A percentile compares a stretch with the other conserved stretches of the same genome.
Conservation (phyloP, 208 protist genomes). For the Leishmania aethiopica region DNA sequence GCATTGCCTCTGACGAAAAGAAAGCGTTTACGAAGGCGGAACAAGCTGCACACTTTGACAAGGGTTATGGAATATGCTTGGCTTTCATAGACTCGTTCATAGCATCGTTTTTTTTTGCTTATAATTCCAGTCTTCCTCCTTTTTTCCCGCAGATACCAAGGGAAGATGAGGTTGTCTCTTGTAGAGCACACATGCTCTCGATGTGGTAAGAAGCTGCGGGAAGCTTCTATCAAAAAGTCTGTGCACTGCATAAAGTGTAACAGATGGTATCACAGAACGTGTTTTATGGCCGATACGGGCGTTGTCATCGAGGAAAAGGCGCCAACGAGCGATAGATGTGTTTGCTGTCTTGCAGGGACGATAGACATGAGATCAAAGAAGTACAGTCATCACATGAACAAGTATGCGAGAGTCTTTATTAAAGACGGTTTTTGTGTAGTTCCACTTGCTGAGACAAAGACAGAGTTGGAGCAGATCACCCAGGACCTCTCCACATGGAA, state of each 20-base stretch:
- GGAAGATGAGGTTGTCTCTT: not conserved
- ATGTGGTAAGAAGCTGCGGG: constrained; percentile 8
- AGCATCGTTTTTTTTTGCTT: not conserved
- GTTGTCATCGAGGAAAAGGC: not conserved
- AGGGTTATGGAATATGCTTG: not conserved
- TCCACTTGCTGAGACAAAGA: constrained; percentile 27
- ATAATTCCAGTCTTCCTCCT: not conserved
- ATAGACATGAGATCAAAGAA: constrained; percentile 3
- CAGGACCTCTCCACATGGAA: constrained; percentile 33
- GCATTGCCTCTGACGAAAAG: not conserved
- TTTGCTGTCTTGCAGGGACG: constrained; percentile 53
- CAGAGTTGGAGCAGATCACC: not conserved
- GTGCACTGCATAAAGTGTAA: constrained; percentile 29
- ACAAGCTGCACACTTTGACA: not conserved
- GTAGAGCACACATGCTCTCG: constrained; percentile 12
- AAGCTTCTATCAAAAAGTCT: not conserved
- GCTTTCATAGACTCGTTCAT: not conserved
- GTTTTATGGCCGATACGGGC: constrained; percentile 58
- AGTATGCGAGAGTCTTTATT: constrained; percentile 48
- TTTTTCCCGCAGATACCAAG: not conserved
- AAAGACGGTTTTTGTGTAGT: constrained; percentile 57
- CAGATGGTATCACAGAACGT: constrained; percentile 44
- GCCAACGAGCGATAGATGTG: constrained; percentile 24
- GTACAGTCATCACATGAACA: constrained; percentile 16
- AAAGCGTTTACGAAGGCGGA: not conserved